Base-by-base conservation (phyloP, 305 asterid species). In the Salvia sclarea region DNA sequence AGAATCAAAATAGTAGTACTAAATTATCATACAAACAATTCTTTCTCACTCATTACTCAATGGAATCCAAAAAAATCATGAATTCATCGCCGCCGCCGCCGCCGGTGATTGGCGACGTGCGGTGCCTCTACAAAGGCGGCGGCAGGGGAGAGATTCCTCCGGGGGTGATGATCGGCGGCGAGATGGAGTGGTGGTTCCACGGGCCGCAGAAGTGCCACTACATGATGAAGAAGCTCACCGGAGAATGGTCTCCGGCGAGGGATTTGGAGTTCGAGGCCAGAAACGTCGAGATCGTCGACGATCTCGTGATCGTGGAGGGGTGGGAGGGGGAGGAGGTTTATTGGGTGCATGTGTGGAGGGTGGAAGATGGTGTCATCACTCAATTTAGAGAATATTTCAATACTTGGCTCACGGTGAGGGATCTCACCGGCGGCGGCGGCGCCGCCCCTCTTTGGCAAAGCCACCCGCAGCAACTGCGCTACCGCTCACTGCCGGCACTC, bases 151-250 rank as follows among this genome's bases (percentile, higher is more conserved):
- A 64, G 5, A 69, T 83, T 75, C 77, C 2, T 75, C 77, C 2
- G 61, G 78, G 2, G 71, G n/a, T 38, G 13, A 38, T 78, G 20
- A 62, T 89, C 3, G 89, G 78, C 13, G 69, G 71, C 25, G 93
- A 90, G 64, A 72, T 90, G 11, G 95, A 90, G 47, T 90, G 95
- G 95, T 90, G 96, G 96, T 87, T 90, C 80, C 96, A 90, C 61
- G 96, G 96, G 43, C 96, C 96, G 8, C 96, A 81, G 8, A 80
- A 85, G 71, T 83, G 91, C 77, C 84, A 90, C 68, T 84, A 85
- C 78, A 87, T 90, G 96, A 90, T 87, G 96, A 87, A 87, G 48
- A 58, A 78, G 80, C 86, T 87, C 30, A 90, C 95, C 0, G 95
- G 96, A 20, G 73, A 81, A 53, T n/a, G n/a, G n/a, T 66, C 77